phyloP scores from a whole-genome alignment of 345 rosid species.

The Xanthoceras sorbifolium region DNA sequence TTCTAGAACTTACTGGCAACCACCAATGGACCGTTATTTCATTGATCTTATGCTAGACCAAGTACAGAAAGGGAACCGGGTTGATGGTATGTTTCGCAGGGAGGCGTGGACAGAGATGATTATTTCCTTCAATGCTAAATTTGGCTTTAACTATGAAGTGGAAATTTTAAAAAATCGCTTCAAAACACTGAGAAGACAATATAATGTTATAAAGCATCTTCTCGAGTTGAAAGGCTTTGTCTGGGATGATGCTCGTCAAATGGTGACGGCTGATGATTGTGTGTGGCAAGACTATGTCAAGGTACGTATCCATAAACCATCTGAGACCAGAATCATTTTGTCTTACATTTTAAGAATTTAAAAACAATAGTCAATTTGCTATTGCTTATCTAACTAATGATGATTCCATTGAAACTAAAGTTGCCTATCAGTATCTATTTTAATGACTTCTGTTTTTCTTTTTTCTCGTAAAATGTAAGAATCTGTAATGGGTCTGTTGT shows the following conservation, averaged over 20 bases:
- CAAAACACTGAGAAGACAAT: conserved; percentile 76
- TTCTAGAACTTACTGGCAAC: conserved; percentile 75
- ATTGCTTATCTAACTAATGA: neutral
- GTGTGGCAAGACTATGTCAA: conserved; percentile 88
- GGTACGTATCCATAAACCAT: conserved; percentile 36
- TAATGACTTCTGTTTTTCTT: too few species aligned
- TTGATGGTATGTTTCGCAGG: conserved; percentile 76
- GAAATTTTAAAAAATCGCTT: conserved; percentile 82
- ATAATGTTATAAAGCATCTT: conserved; percentile 64
- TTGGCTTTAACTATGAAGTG: conserved; percentile 58
- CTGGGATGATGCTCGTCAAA: conserved; percentile 85
- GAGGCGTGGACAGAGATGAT: conserved; percentile 86
- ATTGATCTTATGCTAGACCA: conserved; percentile 82
- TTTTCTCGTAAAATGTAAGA: neutral
- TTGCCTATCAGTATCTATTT: too few species aligned
- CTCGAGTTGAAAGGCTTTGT: conserved; percentile 69
- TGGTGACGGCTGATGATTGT: conserved; percentile 81
- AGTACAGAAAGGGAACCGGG: conserved; percentile 65
- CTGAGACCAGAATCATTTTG: neutral
- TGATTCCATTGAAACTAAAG: too few species aligned
- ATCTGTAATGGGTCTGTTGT: neutral
- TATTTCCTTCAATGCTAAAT: conserved; percentile 64
- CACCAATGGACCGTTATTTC: conserved; percentile 84
- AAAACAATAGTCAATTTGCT: neutral
- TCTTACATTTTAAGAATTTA: neutral